A percentile compares a stretch with the other conserved stretches of the same genome.
These are phyloP conservation scores for Lactifluus piperatus DNA, from an alignment of 768 basidiomycete genomes.

Conservation along the genomic window DNA sequence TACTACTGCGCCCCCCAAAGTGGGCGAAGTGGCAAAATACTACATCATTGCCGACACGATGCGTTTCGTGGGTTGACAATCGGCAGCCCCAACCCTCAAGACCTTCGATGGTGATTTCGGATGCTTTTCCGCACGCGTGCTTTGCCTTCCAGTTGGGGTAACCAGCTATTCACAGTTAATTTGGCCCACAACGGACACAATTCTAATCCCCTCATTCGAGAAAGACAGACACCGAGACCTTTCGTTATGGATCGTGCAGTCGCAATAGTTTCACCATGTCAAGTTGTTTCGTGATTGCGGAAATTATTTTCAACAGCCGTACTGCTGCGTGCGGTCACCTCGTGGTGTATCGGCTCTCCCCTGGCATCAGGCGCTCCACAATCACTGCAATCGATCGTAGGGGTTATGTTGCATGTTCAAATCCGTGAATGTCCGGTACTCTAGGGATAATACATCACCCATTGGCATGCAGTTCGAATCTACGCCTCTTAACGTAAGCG, in stretches of 20 bases:
- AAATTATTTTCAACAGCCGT: not conserved
- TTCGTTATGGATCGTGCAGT: not conserved
- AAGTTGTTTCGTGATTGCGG: not conserved
- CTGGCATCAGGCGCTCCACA: not conserved
- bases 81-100: not conserved
- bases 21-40: slow-evolving; percentile 73
- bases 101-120: not conserved
- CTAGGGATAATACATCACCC: not conserved
- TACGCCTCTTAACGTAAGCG: not conserved
- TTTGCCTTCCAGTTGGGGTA: not conserved
- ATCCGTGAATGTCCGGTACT: not conserved
- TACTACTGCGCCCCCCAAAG: slow-evolving; percentile 51
- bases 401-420: not conserved
- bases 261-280: not conserved
- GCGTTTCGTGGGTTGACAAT: slow-evolving; percentile 63
- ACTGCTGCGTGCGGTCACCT: not conserved
- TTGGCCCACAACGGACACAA: not conserved
- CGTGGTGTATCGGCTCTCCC: not conserved
- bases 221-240: not conserved
- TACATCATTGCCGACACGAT: slow-evolving; percentile 72
- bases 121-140: not conserved
- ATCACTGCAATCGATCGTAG: not conserved
- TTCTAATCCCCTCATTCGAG: not conserved
- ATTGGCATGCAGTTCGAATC: not conserved
- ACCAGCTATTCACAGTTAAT: not conserved